phyloP scores from a whole-genome alignment of 2,329 filamentous ascomycete genomes.

The Aspergillus sergii region DNA sequence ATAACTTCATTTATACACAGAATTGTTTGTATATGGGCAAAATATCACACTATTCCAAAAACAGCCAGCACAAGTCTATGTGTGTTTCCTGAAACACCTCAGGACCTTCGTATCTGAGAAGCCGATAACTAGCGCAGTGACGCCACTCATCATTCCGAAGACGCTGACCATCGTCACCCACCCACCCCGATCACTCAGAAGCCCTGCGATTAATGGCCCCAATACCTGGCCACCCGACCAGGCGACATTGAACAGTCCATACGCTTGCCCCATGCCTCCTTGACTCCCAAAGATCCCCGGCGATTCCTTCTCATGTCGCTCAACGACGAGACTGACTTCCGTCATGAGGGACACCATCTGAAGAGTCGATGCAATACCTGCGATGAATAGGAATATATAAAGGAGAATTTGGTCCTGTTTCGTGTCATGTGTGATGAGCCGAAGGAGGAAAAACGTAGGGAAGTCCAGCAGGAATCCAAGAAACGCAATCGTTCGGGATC shows the following conservation, averaged over 20 bases:
- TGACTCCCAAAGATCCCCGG: constrained; percentile 56
- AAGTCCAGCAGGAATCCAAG: constrained; percentile 57
- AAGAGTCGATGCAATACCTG: constrained; percentile 61
- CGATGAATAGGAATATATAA: constrained; percentile 61
- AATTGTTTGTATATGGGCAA: neutral
- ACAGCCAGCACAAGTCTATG: neutral
- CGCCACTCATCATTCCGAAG: constrained; percentile 51
- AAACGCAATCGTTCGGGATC: constrained; percentile 63
- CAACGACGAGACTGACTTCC: constrained; percentile 63
- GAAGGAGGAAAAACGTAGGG: constrained; percentile 65
- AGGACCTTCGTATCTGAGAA: constrained; percentile 10
- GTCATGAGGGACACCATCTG: constrained; percentile 69
- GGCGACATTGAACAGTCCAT: constrained; percentile 58
- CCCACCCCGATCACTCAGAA: constrained; percentile 47
- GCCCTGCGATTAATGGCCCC: constrained; percentile 56
- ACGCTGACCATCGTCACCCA: constrained; percentile 59
- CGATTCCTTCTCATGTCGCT: constrained; percentile 54
- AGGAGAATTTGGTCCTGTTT: constrained; percentile 65
- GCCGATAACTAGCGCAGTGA: constrained; percentile 50
- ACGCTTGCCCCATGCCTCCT: constrained; percentile 62
- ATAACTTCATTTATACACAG: neutral
- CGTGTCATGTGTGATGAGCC: constrained; percentile 62
- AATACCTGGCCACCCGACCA: constrained; percentile 55
- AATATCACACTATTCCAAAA: neutral
- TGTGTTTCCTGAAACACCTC: constrained; percentile 25